A percentile compares a stretch with the other conserved stretches of the same genome.
Evolutionary conservation across 495 filamentous ascomycete genomes (phyloP).

Genomic region (Sphaerosporella brunnea): DNA sequence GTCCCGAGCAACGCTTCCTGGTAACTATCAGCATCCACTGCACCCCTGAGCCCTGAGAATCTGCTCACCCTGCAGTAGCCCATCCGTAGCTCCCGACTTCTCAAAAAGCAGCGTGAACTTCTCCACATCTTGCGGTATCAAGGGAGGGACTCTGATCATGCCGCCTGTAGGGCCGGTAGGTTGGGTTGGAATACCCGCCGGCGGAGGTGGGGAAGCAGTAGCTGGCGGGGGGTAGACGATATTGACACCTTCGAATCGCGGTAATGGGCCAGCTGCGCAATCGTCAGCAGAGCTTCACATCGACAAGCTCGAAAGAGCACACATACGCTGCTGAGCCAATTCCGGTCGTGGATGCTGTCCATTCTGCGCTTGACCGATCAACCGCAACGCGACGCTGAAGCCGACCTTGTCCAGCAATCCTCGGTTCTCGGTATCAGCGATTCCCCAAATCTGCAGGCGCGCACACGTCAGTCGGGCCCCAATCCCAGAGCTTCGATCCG

Average conservation of each 20-base stretch:
- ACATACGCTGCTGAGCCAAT: constrained; percentile 46
- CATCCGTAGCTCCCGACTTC: constrained; percentile 59
- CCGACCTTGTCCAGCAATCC: constrained; percentile 80
- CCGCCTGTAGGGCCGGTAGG: constrained; percentile 39
- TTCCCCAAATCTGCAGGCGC: constrained; percentile 78
- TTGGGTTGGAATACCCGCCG: constrained; percentile 29
- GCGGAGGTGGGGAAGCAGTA: constrained; percentile 29
- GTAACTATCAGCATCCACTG: neutral
- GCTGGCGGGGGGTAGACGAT: constrained; percentile 23
- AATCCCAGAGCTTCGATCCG: neutral
- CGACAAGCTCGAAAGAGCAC: neutral
- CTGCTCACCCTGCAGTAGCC: constrained; percentile 56
- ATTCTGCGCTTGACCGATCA: constrained; percentile 91
- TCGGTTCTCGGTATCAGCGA: constrained; percentile 89
- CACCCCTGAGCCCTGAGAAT: neutral
- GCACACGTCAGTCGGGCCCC: neutral
- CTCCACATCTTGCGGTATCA: constrained; percentile 72
- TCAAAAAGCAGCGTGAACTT: constrained; percentile 80
- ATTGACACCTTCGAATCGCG: constrained; percentile 68
- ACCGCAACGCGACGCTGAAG: constrained; percentile 74
- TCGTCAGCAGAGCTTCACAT: constrained; percentile 1
- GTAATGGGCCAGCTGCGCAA: constrained; percentile 60
- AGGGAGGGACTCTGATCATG: constrained; percentile 65
- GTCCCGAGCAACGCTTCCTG: constrained; percentile 64
- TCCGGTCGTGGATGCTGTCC: constrained; percentile 63